A percentile compares a stretch with the other conserved stretches of the same genome.
Evolutionary conservation across 2,329 filamentous ascomycete species (phyloP).

Genomic region (Immersiporthe knoxdaviesiana): DNA sequence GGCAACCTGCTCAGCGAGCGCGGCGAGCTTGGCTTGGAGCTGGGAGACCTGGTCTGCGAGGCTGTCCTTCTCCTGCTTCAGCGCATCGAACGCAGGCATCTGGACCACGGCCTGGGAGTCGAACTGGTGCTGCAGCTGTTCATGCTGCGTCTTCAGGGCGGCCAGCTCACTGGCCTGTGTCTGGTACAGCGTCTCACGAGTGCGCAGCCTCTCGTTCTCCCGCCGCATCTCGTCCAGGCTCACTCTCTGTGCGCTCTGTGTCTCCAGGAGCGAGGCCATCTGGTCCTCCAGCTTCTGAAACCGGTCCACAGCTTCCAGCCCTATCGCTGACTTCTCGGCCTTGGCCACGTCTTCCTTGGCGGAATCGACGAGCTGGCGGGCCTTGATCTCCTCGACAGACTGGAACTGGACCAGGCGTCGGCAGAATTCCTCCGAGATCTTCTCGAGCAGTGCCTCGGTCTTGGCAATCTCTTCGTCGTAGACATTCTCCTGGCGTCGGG

Average conservation of each 20-base stretch:
- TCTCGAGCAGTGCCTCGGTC: not conserved
- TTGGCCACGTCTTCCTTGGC: constrained; percentile 12
- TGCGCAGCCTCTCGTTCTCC: constrained; percentile 10
- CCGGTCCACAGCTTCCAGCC: not conserved
- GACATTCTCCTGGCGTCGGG: constrained; percentile 9
- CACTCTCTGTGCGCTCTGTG: not conserved
- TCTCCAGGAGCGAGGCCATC: constrained; percentile 11
- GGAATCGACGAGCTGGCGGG: constrained; percentile 19
- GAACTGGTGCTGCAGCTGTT: not conserved
- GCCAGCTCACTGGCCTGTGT: constrained; percentile 3
- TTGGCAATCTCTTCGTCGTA: constrained; percentile 19
- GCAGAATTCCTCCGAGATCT: not conserved
- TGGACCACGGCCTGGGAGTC: not conserved
- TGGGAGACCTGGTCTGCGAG: constrained; percentile 14
- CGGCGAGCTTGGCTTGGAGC: constrained; percentile 9
- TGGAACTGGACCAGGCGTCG: constrained; percentile 12
- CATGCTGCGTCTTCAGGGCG: not conserved
- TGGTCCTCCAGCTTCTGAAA: constrained; percentile 19
- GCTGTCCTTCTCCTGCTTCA: constrained; percentile 16
- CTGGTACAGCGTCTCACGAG: not conserved
- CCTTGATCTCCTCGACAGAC: constrained; percentile 23
- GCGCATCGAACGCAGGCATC: not conserved
- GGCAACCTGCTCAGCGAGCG: not conserved
- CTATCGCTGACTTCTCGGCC: not conserved
- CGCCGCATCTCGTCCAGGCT: not conserved